Evolutionary conservation across 2,329 filamentous ascomycete species (phyloP).

Genomic region (Sarocladiaceae sp.): DNA sequence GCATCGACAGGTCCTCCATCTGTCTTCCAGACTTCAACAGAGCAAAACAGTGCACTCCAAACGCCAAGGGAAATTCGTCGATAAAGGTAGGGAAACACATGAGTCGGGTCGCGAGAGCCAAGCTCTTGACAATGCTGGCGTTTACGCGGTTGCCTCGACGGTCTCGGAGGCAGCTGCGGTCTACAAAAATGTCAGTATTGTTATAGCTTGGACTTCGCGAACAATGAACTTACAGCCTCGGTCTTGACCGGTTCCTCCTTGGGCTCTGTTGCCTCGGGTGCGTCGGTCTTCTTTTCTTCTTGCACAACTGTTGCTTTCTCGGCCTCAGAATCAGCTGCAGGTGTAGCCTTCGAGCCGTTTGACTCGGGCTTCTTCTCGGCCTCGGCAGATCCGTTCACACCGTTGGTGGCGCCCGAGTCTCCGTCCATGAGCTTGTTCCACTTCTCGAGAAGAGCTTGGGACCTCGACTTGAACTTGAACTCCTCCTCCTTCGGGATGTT

Average conservation of each 20-base stretch:
- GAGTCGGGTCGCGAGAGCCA: no score
- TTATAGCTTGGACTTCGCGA: neutral
- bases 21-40: neutral
- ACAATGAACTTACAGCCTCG: constrained; percentile 1
- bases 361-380: constrained; percentile 28
- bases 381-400: constrained; percentile 42
- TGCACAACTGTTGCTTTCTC: neutral
- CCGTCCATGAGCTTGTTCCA: constrained; percentile 82
- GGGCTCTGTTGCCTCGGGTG: constrained; percentile 13
- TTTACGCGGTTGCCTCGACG: constrained; percentile 6
- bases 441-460: constrained; percentile 72
- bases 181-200: neutral
- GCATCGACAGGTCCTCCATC: neutral
- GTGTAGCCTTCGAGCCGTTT: constrained; percentile 25
- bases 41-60: constrained; percentile 5
- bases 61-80: neutral
- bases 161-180: neutral
- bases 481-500: constrained; percentile 85
- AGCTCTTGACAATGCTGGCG: neutral
- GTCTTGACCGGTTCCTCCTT: constrained; percentile 14
- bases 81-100: neutral
- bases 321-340: constrained; percentile 23
- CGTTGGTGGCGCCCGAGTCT: constrained; percentile 45
- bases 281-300: constrained; percentile 13
- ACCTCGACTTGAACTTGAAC: constrained; percentile 83